These are phyloP conservation scores for Chrysochromulina parva DNA, from an alignment of 78 protist species.

Conservation along the genomic window DNA sequence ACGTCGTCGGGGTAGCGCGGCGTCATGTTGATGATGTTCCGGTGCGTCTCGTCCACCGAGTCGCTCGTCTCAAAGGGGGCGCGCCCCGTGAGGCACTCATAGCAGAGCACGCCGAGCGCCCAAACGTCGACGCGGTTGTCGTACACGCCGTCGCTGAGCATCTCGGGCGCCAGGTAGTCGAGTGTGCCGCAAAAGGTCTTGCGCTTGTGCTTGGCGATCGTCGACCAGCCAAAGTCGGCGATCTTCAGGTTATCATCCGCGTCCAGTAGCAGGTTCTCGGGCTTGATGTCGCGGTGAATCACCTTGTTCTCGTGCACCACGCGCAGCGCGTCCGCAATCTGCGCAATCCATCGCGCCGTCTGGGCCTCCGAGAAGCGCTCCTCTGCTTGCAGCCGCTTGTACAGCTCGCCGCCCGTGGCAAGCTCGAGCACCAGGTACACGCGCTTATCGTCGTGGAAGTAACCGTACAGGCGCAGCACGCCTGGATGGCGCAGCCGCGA, in stretches of 20 bases:
- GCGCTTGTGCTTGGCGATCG: slow-evolving; percentile 34
- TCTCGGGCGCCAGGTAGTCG: slow-evolving; percentile 96
- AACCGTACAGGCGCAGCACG: slow-evolving; percentile 36
- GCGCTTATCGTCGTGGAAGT: slow-evolving; percentile 87
- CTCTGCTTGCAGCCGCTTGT: slow-evolving; percentile 67
- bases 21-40: no score
- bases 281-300: slow-evolving; percentile 98
- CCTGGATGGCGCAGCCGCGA: neutral
- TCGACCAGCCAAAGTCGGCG: slow-evolving; percentile 92
- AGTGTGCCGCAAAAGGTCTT: slow-evolving; percentile 94
- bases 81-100: slow-evolving; percentile 57
- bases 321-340: slow-evolving; percentile 42
- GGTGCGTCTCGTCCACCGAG: no score
- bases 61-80: slow-evolving; percentile 28
- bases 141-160: slow-evolving; percentile 61
- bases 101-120: slow-evolving; percentile 87
- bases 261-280: slow-evolving; percentile 87
- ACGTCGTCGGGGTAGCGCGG: no score
- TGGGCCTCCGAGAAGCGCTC: slow-evolving; percentile 50
- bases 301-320: slow-evolving; percentile 87
- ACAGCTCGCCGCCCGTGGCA: slow-evolving; percentile 92
- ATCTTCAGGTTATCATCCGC: slow-evolving; percentile 85
- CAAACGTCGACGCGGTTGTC: slow-evolving; percentile 85
- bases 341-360: slow-evolving; percentile 27
- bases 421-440: slow-evolving; percentile 96